Evolutionary conservation across 805 yeast species (phyloP), one percentile per base, ranked within the genome.

Genomic region (Ogataea trehaloabstinens): DNA sequence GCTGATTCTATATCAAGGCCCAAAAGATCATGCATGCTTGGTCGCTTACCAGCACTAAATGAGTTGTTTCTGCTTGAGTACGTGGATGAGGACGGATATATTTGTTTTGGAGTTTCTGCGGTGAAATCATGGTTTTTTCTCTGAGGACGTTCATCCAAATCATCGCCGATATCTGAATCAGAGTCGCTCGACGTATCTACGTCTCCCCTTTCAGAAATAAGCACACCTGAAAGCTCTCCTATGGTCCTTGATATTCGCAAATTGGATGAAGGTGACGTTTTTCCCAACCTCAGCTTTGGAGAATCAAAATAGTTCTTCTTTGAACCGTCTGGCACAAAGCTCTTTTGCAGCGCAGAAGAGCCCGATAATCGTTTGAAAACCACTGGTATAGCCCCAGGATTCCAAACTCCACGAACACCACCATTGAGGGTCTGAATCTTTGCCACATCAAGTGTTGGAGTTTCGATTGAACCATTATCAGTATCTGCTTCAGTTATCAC

Each of bases 241-340:
- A 25, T 28, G 11, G 51, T 49, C n/a, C 56, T 30, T 8, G 51
- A 48, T 12, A 49, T 48, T 13, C 56, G 41, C 21, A 51, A 31
- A 16, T 42, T 45, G 4, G 52, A 47, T 4, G 54, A 41, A 2
- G 54, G 44, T 28, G 48, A 45, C 2, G 52, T 31, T 16, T 45
- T 46, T 10, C 51, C 47, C 28, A 49, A 38, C 18, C 42, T 37
- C 27, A 37, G 37, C 36, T 49, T 41, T 18, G 55, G 55, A 0
- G 55, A 49, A 31, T 51, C 55, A 34, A 51, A 51, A 37, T 41
- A 41, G 34, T 44, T 36, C 32, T 35, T 44, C 15, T 38, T 28
- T 18, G 31, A 7, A 4, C 25, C 17, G 34, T 11, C 17, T 13
- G 19, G n/a, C n/a, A n/a, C n/a, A n/a, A n/a, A n/a, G n/a, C n/a